phyloP scores from a whole-genome alignment of 2,329 filamentous ascomycete species.

The Aspergillus calidoustus region DNA sequence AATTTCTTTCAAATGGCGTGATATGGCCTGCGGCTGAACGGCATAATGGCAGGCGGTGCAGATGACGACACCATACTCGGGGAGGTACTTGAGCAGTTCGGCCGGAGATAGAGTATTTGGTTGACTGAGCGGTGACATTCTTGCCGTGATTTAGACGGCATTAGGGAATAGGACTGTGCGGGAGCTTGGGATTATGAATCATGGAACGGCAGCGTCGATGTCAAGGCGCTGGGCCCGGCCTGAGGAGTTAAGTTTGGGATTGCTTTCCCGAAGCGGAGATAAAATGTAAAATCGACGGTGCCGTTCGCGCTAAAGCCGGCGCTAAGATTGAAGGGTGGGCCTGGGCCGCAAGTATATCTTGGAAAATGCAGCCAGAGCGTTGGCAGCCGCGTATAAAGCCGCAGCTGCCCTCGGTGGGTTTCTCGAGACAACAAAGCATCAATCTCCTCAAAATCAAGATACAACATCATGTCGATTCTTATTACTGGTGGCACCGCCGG shows the following conservation, averaged over 20 bases:
- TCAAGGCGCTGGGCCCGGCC: no score
- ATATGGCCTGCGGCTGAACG: constrained; percentile 30
- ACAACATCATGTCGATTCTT: constrained; percentile 5
- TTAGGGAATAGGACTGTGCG: not conserved
- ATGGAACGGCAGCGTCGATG: not conserved
- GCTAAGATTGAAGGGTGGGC: not conserved
- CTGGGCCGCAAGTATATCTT: not conserved
- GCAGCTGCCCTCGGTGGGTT: not conserved
- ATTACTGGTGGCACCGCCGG: constrained; percentile 52
- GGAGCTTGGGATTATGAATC: not conserved
- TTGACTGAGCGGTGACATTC: not conserved
- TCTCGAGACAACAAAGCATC: not conserved
- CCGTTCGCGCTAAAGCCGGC: constrained; percentile 9
- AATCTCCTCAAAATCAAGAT: not conserved
- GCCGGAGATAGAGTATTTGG: constrained; percentile 3
- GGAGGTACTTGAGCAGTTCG: constrained; percentile 24
- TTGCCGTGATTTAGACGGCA: not conserved
- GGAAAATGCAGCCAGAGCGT: not conserved
- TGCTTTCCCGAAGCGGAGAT: not conserved
- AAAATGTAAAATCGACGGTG: constrained; percentile 3
- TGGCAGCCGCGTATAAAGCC: not conserved
- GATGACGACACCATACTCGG: constrained; percentile 25
- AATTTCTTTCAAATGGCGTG: constrained; percentile 38
- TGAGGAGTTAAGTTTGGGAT: not conserved
- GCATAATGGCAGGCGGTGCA: constrained; percentile 33